Evolutionary conservation across 176 grass and related monocot species (phyloP), one percentile per base, ranked within the genome.

Genomic region (Avena atlantica): DNA sequence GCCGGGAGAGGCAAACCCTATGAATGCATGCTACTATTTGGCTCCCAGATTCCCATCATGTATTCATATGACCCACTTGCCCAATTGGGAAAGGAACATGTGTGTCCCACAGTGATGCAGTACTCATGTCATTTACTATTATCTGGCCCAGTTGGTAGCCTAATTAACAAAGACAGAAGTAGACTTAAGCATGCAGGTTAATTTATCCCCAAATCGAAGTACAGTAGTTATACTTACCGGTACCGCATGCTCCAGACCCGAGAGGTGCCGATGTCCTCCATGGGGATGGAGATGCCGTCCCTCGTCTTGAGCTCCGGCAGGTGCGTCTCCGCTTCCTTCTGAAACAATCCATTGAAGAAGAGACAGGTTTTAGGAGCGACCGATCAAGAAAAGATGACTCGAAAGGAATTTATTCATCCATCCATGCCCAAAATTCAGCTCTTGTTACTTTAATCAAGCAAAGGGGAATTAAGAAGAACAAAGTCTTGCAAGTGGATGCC

Each of bases 241-340:
- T 99, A 99, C 13, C 92, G 87, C 97, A 94, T 99, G 94, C 90
- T 99, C 94, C 97, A 99, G 23, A 96, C 83, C 29, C 74, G 80
- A 8, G 97, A 96, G 6, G 94, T 96, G 3, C 75, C 93, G 2
- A 98, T 93, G 84, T 98, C 97, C 76, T 98, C 97, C 90, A 98
- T 96, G 2, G 93, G 89, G 66, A 98, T 92, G 44, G 94, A 83
- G 79, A 98, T 93, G 48, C 94, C 94, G 65, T 96, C 94, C 87
- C 97, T 94, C 4, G 85, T 86, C 67, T 89, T 93, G 23, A 98
- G 85, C 90, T 98, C 96, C 44, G 96, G 96, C 55, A 98, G 87
- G 81, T 94, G 90, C 21, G 86, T 79, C 86, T 98, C 97, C 21
- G 97, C 94, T 78, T 98, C 97, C 94, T 98, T 98, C 97, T 98